These are phyloP conservation scores for Zygoascus ofunaensis DNA, from an alignment of 805 yeast species.

Conservation along the genomic window DNA sequence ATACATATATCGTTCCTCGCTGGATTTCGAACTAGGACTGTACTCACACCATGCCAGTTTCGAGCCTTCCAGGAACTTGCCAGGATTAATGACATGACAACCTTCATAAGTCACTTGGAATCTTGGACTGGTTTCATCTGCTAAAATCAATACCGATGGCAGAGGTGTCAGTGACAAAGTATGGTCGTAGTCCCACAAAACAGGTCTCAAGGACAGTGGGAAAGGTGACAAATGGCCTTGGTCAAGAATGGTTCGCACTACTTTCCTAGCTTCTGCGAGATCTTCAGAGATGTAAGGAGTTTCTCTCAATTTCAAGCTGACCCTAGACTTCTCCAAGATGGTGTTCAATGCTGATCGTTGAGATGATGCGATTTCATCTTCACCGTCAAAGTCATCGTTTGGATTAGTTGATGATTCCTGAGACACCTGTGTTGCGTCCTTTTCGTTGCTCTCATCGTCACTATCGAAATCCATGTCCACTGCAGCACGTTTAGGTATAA, in stretches of 20 bases:
- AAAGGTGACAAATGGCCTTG: constrained; percentile 89
- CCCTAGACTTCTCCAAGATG: constrained; percentile 10
- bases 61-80: constrained; percentile 38
- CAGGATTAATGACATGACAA: constrained; percentile 69
- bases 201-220: constrained; percentile 46
- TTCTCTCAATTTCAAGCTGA: constrained; percentile 4
- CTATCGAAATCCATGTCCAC: constrained; percentile 18
- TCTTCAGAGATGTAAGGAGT: constrained; percentile 19
- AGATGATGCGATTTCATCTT: constrained; percentile 16
- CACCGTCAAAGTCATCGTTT: constrained; percentile 21
- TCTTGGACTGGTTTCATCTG: constrained; percentile 61
- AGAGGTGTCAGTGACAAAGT: constrained; percentile 64
- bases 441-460: constrained; percentile 6
- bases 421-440: background rate
- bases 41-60: constrained; percentile 68
- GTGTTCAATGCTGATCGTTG: constrained; percentile 13
- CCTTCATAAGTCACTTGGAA: constrained; percentile 76
- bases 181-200: constrained; percentile 62
- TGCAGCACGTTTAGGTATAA: constrained; percentile 33
- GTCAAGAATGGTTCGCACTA: constrained; percentile 72
- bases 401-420: background rate
- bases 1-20: constrained; percentile 21
- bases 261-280: constrained; percentile 32
- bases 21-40: constrained; percentile 47
- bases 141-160: constrained; percentile 55